Base-by-base conservation (phyloP, 768 basidiomycete genomes). In the Amyloporia xantha region DNA sequence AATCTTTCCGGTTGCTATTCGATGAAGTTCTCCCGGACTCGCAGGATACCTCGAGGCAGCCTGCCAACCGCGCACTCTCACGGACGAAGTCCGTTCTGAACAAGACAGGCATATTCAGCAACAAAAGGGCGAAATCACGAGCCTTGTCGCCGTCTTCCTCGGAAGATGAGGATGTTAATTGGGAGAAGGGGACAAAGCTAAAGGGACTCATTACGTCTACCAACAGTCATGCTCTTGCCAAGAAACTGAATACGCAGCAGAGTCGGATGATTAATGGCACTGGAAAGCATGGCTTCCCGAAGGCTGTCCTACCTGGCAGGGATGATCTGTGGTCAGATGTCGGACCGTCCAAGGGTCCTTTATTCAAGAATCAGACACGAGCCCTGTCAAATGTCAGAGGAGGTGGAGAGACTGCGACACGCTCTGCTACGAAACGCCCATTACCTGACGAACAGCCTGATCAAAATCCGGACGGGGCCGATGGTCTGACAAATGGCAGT, bases 1-100 rank as follows among this genome's bases (percentile, higher is more conserved):
- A 78, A 61, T 72, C 73, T 2, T 91, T 88, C 69, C 80, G 76
- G 53, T 64, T 77, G 24, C 66, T 91, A 40, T 91, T 91, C 60
- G 77, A 86, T 23, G 75, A 77, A 41, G 53, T 49, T 17, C 41
- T 44, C 33, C 51, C 57, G 13, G 30, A 44, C 17, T 17, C 48
- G 17, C 45, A 48, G 41, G 37, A 51, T 17, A 36, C 45, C 50
- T 45, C 50, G 35, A 38, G 20, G 47, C 28, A 35, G 20, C 30
- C 28, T 28, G 19, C 44, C 37, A 48, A 42, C 38, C 37, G 45
- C 27, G 48, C 47, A 21, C 30, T 50, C 23, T 53, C 47, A 42
- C 21, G 44, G 40, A 47, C 47, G 4, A 48, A 30, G 47, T 19
- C 19, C 13, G 26, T 17, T 4, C 38, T 41, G 12, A 28, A 19